Conservation (phyloP, 129 eudicot species). For the Saussurea involucrata region DNA sequence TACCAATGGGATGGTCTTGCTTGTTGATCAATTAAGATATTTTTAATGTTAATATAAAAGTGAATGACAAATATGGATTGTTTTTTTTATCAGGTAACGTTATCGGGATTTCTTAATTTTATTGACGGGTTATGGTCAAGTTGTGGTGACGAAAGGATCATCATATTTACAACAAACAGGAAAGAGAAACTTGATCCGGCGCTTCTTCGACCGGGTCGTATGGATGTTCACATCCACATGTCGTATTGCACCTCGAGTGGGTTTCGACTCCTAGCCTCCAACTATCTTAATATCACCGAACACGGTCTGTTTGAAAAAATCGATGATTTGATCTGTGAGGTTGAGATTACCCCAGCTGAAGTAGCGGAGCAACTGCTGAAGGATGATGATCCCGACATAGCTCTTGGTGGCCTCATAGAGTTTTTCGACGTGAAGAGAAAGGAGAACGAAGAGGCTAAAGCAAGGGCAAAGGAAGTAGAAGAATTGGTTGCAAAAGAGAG, state of each 20-base stretch:
- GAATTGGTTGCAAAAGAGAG: neutral
- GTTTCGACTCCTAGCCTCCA: slow-evolving; percentile 19
- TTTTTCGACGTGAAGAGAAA: slow-evolving; percentile 22
- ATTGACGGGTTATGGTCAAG: slow-evolving; percentile 47
- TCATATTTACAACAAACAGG: slow-evolving; percentile 34
- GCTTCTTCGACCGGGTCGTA: slow-evolving; percentile 35
- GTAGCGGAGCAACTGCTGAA: slow-evolving; percentile 34
- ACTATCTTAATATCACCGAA: slow-evolving; percentile 21
- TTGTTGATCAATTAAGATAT: neutral
- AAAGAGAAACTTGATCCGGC: slow-evolving; percentile 33
- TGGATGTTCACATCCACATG: slow-evolving; percentile 40
- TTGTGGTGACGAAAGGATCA: slow-evolving; percentile 34
- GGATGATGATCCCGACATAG: slow-evolving; percentile 23
- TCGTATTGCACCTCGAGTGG: slow-evolving; percentile 28
- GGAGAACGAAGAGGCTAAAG: slow-evolving; percentile 16
- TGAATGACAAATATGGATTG: too few relatives aligned
- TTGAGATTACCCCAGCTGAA: slow-evolving; percentile 32
- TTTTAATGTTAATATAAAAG: neutral
- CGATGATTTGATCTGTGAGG: slow-evolving; percentile 12
- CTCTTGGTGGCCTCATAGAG: slow-evolving; percentile 20
- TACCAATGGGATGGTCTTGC: neutral
- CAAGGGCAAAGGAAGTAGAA: neutral
- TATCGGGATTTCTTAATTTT: slow-evolving; percentile 32
- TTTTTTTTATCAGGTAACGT: slow-evolving; percentile 4
- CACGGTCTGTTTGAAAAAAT: slow-evolving; percentile 19